These are phyloP conservation scores for Tetracladium setigerum DNA, from an alignment of 495 filamentous ascomycete species.

Conservation along the genomic window DNA sequence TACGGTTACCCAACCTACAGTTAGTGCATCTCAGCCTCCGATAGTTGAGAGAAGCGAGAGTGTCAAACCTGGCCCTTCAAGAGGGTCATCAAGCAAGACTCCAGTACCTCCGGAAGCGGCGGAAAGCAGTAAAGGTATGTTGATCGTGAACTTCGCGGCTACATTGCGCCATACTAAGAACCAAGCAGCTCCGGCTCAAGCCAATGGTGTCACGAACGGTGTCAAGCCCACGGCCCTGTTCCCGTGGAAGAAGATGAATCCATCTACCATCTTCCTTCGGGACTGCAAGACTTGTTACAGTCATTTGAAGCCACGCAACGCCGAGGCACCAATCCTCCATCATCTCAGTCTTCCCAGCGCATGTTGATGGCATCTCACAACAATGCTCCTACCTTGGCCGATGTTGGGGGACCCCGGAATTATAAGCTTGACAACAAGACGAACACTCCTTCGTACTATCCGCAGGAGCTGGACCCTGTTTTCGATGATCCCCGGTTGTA, in stretches of 20 bases:
- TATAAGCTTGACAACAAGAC: constrained; percentile 77
- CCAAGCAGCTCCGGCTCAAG: constrained; percentile 15
- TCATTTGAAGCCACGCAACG: constrained; percentile 81
- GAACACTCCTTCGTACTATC: constrained; percentile 77
- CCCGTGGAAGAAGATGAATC: constrained; percentile 64
- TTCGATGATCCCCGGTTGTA: constrained; percentile 89
- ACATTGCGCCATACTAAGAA: constrained; percentile 1
- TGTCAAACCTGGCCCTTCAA: constrained; percentile 8
- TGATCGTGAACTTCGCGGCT: neutral
- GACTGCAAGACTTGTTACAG: constrained; percentile 81
- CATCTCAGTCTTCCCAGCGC: constrained; percentile 57
- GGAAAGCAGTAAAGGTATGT: constrained; percentile 33
- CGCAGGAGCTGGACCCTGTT: constrained; percentile 81
- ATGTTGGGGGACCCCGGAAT: constrained; percentile 72
- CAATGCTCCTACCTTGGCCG: constrained; percentile 62
- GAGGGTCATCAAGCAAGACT: constrained; percentile 28
- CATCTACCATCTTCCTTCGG: constrained; percentile 88
- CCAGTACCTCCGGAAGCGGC: constrained; percentile 26
- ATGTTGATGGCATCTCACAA: constrained; percentile 65
- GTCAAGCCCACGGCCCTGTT: constrained; percentile 32
- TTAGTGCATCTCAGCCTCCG: constrained; percentile 34
- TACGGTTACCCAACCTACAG: constrained; percentile 21
- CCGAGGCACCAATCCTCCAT: constrained; percentile 43
- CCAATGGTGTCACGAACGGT: constrained; percentile 49
- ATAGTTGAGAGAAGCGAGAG: constrained; percentile 37